Evolutionary conservation across 306 rosid genomes (phyloP).

Genomic region (Ammopiptanthus mongolicus): DNA sequence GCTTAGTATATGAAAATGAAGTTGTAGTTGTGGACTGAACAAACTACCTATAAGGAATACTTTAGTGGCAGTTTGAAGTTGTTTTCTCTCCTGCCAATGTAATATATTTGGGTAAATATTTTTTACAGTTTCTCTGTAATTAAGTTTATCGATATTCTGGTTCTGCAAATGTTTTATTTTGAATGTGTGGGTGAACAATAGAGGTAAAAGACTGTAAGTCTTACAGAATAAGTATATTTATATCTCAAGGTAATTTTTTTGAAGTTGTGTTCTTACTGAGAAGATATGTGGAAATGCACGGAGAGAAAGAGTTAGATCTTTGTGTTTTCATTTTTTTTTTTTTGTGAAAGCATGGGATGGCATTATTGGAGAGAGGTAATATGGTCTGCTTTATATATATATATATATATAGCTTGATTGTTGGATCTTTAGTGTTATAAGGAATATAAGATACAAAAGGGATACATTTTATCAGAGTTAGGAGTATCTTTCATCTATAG

Average conservation of each 20-base stretch:
- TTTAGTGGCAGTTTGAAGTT: conserved; percentile 1
- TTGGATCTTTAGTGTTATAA: not conserved
- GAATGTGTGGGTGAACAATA: not conserved
- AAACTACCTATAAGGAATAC: not conserved
- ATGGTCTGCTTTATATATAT: not conserved
- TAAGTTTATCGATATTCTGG: not conserved
- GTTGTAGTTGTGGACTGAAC: conserved; percentile 2
- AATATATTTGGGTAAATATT: not conserved
- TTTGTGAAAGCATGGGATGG: conserved; percentile 2
- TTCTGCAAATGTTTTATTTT: not conserved
- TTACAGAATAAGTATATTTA: not conserved
- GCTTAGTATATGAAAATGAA: conserved; percentile 10
- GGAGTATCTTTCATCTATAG: not conserved
- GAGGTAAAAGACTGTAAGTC: not conserved
- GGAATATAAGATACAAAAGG: not conserved
- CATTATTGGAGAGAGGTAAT: not conserved
- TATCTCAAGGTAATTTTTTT: not conserved
- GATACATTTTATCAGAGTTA: not conserved
- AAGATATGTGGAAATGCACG: not conserved
- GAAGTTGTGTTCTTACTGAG: not conserved
- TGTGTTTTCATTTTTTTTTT: conserved; percentile 17
- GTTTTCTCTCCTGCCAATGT: not conserved
- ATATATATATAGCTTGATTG: not conserved
- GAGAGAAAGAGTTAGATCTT: conserved; percentile 9
- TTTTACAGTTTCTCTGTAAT: not conserved